Evolutionary conservation across 2,329 filamentous ascomycete genomes (phyloP).

Genomic region (Botrytis cinerea): DNA sequence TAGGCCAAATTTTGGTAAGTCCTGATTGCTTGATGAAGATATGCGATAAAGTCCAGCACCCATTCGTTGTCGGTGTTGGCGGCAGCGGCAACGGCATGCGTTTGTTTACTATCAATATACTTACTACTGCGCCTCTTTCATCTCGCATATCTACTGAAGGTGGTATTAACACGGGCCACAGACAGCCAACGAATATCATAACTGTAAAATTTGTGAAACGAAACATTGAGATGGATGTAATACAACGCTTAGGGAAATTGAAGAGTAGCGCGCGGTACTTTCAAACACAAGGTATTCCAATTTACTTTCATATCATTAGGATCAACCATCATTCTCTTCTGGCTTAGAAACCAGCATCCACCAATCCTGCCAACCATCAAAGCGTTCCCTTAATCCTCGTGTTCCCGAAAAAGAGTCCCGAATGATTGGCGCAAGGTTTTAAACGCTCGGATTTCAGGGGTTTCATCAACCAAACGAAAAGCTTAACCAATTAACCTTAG

Average conservation of each 20-base stretch:
- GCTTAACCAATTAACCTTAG: background rate
- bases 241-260: background rate
- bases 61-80: background rate
- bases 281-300: background rate
- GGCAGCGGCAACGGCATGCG: background rate
- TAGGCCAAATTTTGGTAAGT: background rate
- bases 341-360: background rate
- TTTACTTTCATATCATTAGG: background rate
- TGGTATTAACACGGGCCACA: background rate
- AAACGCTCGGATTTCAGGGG: slow-evolving; percentile 21
- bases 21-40: background rate
- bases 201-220: slow-evolving; percentile 10
- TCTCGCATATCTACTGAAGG: slow-evolving; percentile 2
- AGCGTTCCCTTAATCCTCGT: background rate
- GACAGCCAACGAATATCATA: background rate
- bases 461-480: slow-evolving; percentile 17
- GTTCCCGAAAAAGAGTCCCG: background rate
- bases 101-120: background rate
- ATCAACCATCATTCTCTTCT: background rate
- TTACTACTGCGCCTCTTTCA: slow-evolving; percentile 5
- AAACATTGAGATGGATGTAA: background rate
- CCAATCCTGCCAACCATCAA: slow-evolving; percentile 12
- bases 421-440: slow-evolving; percentile 20
- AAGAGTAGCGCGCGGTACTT: slow-evolving; percentile 16
- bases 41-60: background rate